Base-by-base conservation (phyloP, 371 early-diverging fungal genomes). In the Vittaforma corneae region DNA sequence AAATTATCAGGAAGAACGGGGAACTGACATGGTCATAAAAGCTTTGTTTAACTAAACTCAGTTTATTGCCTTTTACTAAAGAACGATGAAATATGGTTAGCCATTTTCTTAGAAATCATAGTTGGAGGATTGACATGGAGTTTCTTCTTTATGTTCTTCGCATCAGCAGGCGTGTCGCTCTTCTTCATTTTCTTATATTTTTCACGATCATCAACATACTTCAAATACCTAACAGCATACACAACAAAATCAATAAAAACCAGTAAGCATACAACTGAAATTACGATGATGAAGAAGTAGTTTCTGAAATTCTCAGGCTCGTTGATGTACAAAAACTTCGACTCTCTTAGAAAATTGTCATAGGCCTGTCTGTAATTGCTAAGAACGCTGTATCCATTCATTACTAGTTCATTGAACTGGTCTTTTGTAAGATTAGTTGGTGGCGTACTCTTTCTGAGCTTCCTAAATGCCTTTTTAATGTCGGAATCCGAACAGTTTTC, bases 401-500 rank as follows among this genome's bases (percentile, higher is more conserved):
- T 55, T 5, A 67, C 2, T 11, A 72, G 37, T 1, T 53, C 42
- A 29, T 57, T 55, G 18, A 35, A 57, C 3, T 67, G 52, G 37
- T 66, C 48, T 6, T 29, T 33, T 28, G 42, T 28, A 20, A 71
- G 18, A 5, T 48, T 26, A 3, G 59, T 28, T 0, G 47, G 60
- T 29, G 11, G 35, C 30, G 35, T 42, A 9, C 11, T 14, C 30
- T 26, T 68, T 20, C 34, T 62, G 11, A 65, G 22, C 20, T 62
- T 72, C 32, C 46, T 46, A 35, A 37, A 67, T 3, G 18, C 44
- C 37, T 62, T 67, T 42, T 66, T 69, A 48, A 72, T 62, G 1
- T 46, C 26, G n/a, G 2, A 1, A 4, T 38, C 48, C 1, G 61
- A n/a, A 0, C 67, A 33, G 26, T 51, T 46, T 35, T 61, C 56